A percentile compares a stretch with the other conserved stretches of the same genome.
Evolutionary conservation across 371 early-diverging fungal species (phyloP).

Genomic region (Lichtheimia ramosa): DNA sequence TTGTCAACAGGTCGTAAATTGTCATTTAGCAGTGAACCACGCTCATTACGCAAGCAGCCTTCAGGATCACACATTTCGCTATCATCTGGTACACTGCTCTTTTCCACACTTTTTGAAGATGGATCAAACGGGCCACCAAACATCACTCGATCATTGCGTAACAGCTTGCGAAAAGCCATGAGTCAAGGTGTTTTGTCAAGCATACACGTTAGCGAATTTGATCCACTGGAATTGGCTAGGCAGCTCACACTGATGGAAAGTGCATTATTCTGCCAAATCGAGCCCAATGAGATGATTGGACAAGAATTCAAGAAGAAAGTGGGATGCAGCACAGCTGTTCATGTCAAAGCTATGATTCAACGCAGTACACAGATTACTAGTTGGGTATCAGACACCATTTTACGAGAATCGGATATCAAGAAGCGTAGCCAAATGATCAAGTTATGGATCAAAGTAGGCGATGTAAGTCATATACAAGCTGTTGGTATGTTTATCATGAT

Average conservation of each 20-base stretch:
- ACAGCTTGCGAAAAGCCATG: constrained; percentile 28
- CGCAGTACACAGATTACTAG: constrained; percentile 57
- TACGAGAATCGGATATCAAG: constrained; percentile 65
- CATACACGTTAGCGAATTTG: constrained; percentile 64
- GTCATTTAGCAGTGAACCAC: constrained; percentile 12
- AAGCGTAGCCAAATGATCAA: constrained; percentile 64
- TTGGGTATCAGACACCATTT: constrained; percentile 72
- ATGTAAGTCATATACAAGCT: constrained; percentile 28
- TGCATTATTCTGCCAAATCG: constrained; percentile 55
- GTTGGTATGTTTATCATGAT: background rate
- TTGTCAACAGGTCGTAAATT: constrained; percentile 16
- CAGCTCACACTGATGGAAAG: constrained; percentile 75
- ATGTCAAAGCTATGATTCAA: constrained; percentile 50
- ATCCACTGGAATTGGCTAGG: constrained; percentile 74
- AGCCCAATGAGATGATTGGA: constrained; percentile 65
- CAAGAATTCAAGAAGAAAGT: constrained; percentile 58
- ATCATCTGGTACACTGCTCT: constrained; percentile 19
- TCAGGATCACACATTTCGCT: constrained; percentile 21
- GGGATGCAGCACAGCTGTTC: constrained; percentile 38
- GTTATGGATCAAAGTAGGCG: constrained; percentile 67
- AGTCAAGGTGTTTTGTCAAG: constrained; percentile 10
- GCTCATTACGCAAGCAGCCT: background rate
- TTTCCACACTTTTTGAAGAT: constrained; percentile 37
- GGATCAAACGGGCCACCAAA: constrained; percentile 10
- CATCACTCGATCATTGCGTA: constrained; percentile 30